Evolutionary conservation across 2,329 filamentous ascomycete species (phyloP).

Genomic region (Sporothrix globosa): DNA sequence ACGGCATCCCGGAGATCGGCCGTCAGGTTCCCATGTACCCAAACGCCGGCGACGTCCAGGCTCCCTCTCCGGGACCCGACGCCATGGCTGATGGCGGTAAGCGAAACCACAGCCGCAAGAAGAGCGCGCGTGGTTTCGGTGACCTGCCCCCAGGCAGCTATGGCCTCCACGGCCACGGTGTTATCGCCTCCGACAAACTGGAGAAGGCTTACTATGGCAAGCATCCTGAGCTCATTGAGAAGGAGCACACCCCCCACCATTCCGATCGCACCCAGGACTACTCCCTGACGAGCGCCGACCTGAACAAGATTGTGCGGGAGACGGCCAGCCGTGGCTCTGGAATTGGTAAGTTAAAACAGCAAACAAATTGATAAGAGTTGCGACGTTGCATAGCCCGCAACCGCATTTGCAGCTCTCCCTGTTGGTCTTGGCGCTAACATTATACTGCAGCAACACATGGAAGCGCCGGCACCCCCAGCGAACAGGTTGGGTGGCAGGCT

Average conservation of each 20-base stretch:
- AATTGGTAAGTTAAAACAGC: conserved; percentile 50
- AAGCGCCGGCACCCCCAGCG: conserved; percentile 75
- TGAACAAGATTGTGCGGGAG: conserved; percentile 85
- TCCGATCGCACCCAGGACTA: conserved; percentile 68
- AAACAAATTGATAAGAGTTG: too few relatives aligned
- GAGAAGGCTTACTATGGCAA: conserved; percentile 92
- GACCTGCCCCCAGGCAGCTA: conserved; percentile 84
- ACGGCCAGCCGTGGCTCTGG: conserved; percentile 61
- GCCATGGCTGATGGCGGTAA: conserved; percentile 43
- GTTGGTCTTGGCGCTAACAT: conserved; percentile 39
- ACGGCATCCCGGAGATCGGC: conserved; percentile 90
- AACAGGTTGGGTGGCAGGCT: conserved; percentile 87
- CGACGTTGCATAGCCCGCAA: not conserved
- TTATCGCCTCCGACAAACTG: conserved; percentile 75
- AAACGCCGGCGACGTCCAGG: conserved; percentile 92
- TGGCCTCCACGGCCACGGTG: conserved; percentile 85
- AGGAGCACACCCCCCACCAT: conserved; percentile 66
- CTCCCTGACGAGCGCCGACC: conserved; percentile 83
- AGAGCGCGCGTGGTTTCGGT: conserved; percentile 70
- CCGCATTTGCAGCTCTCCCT: conserved; percentile 12
- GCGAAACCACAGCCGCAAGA: conserved; percentile 69
- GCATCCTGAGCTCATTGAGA: conserved; percentile 78
- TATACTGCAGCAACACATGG: conserved; percentile 61
- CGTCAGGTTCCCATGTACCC: conserved; percentile 92
- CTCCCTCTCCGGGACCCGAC: conserved; percentile 72